Evolutionary conservation across 345 rosid genomes (phyloP).

Genomic region (Mallotus nudiflorus): DNA sequence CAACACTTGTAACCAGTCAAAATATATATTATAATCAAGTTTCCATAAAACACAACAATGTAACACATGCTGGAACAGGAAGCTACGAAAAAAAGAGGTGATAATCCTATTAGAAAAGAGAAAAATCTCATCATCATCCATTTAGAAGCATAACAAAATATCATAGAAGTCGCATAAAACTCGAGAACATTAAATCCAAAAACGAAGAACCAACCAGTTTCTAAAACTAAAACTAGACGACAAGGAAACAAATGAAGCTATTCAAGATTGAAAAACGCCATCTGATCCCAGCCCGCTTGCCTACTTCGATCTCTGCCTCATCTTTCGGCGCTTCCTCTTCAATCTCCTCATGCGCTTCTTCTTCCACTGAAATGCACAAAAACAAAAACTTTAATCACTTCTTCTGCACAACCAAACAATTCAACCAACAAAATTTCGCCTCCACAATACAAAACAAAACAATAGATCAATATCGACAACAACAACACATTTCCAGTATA

Average conservation of each 20-base stretch:
- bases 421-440: background rate
- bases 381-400: background rate
- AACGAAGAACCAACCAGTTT: background rate
- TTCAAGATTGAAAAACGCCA: background rate
- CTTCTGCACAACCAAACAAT: no score
- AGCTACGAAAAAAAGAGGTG: background rate
- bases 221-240: conserved; percentile 10
- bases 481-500: no score
- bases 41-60: no score
- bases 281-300: background rate
- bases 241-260: background rate
- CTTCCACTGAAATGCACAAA: conserved; percentile 40
- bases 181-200: background rate
- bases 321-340: conserved; percentile 64
- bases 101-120: no score
- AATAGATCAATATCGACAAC: no score
- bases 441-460: no score
- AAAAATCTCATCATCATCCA: background rate
- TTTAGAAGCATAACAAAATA: background rate
- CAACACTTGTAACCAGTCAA: no score
- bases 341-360: conserved; percentile 59
- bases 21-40: no score
- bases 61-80: no score
- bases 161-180: conserved; percentile 6
- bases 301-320: conserved; percentile 58